Evolutionary conservation across 140 eudicot species (phyloP).

Genomic region (Artemisia princeps): DNA sequence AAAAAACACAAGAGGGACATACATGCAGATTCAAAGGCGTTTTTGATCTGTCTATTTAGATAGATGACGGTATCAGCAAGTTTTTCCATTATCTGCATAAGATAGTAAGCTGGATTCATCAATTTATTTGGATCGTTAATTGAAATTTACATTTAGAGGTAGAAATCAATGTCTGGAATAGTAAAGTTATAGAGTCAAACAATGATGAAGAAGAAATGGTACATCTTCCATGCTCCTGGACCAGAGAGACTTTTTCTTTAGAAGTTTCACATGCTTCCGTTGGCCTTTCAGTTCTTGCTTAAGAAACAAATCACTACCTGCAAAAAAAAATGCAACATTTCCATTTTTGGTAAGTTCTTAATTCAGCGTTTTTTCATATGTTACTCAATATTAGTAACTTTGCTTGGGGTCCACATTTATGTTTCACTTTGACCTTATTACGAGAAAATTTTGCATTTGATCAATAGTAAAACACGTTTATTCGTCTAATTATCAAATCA

Average conservation of each 20-base stretch:
- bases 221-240: slow-evolving; percentile 92
- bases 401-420: slow-evolving; percentile 1
- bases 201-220: slow-evolving; percentile 19
- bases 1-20: slow-evolving; percentile 25
- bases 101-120: slow-evolving; percentile 14
- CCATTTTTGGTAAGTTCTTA: slow-evolving; percentile 11
- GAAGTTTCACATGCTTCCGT: slow-evolving; percentile 54
- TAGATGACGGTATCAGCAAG: slow-evolving; percentile 68
- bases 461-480: neutral
- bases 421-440: neutral
- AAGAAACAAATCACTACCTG: slow-evolving; percentile 39
- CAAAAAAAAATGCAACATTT: slow-evolving; percentile 16
- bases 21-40: slow-evolving; percentile 56
- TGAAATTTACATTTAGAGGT: slow-evolving; percentile 3
- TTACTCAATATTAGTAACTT: neutral
- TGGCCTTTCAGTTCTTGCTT: slow-evolving; percentile 53
- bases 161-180: slow-evolving; percentile 10
- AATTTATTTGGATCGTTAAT: neutral
- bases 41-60: slow-evolving; percentile 46
- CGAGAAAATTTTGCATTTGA: neutral
- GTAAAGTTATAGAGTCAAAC: neutral
- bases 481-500: slow-evolving; percentile 3
- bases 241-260: slow-evolving; percentile 85
- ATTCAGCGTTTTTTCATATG: neutral
- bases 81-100: slow-evolving; percentile 76